Evolutionary conservation across 2,329 filamentous ascomycete genomes (phyloP).

Genomic region (Fusarium sterilihyphosum): DNA sequence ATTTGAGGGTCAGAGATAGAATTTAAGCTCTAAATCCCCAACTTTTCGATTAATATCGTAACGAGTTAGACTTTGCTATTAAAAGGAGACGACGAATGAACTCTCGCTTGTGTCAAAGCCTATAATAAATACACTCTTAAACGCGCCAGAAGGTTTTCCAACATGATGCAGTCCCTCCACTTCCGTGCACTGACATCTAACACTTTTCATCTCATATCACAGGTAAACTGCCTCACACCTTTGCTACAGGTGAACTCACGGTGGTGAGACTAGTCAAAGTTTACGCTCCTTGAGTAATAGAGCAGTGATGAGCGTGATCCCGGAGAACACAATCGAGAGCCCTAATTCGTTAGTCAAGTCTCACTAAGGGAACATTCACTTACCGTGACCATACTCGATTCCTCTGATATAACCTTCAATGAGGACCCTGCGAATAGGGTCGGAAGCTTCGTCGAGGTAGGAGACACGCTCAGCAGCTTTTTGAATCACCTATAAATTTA

Average conservation of each 20-base stretch:
- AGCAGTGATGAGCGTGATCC: background rate
- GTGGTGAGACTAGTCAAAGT: background rate
- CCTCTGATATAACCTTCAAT: constrained; percentile 28
- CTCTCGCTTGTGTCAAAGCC: too few species aligned
- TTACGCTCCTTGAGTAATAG: background rate
- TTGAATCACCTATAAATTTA: constrained; percentile 21
- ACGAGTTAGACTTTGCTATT: too few species aligned
- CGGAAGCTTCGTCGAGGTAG: constrained; percentile 29
- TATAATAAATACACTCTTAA: accelerated
- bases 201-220: background rate
- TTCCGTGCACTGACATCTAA: too few species aligned
- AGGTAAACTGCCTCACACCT: background rate
- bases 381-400: constrained; percentile 34
- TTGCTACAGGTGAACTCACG: background rate
- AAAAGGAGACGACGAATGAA: background rate
- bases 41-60: accelerated
- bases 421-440: constrained; percentile 3
- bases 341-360: background rate
- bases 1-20: too few species aligned
- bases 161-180: background rate
- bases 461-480: constrained; percentile 33
- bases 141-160: background rate
- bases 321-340: background rate
- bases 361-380: accelerated
- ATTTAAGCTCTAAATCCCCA: accelerated